Percentiles rank a stretch among this genome's conserved stretches.
These are phyloP conservation scores for Cryomyces minteri DNA, from an alignment of 495 filamentous ascomycete genomes.

Conservation along the genomic window DNA sequence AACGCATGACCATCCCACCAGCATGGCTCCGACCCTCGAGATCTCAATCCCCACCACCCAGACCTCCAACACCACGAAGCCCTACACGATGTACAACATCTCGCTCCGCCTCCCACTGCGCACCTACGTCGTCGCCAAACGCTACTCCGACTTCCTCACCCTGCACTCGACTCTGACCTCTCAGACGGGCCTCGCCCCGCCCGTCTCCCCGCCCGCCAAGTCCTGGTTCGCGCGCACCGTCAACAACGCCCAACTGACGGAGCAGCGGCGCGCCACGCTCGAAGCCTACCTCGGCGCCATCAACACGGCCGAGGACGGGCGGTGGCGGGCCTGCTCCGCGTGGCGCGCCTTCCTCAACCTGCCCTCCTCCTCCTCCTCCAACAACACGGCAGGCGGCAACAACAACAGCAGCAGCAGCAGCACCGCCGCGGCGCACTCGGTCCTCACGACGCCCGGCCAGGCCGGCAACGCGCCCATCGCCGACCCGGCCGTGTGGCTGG, in stretches of 20 bases:
- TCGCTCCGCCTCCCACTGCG: constrained; percentile 72
- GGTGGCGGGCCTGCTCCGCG: constrained; percentile 69
- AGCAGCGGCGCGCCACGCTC: constrained; percentile 54
- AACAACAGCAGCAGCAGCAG: constrained; percentile 10
- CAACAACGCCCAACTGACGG: constrained; percentile 56
- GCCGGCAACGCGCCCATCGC: constrained; percentile 11
- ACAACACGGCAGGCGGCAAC: constrained; percentile 10
- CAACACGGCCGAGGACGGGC: constrained; percentile 50
- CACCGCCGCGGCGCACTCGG: constrained; percentile 15
- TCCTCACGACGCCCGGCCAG: constrained; percentile 13
- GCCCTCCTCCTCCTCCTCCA: constrained; percentile 32
- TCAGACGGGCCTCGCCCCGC: constrained; percentile 41
- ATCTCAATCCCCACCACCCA: constrained; percentile 68
- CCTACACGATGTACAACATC: constrained; percentile 87
- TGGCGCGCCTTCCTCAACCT: constrained; percentile 84
- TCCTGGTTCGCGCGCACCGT: constrained; percentile 74
- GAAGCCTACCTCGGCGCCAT: constrained; percentile 72
- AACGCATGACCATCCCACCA: too few species aligned
- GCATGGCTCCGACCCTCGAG: constrained; percentile 28
- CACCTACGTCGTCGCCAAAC: constrained; percentile 73
- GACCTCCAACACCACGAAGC: constrained; percentile 33
- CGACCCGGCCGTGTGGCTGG: constrained; percentile 74
- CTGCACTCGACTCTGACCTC: constrained; percentile 53
- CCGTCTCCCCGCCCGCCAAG: constrained; percentile 56
- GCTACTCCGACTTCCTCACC: constrained; percentile 78